Evolutionary conservation across 805 yeast species (phyloP).

Genomic region (Brettanomyces naardenensis): DNA sequence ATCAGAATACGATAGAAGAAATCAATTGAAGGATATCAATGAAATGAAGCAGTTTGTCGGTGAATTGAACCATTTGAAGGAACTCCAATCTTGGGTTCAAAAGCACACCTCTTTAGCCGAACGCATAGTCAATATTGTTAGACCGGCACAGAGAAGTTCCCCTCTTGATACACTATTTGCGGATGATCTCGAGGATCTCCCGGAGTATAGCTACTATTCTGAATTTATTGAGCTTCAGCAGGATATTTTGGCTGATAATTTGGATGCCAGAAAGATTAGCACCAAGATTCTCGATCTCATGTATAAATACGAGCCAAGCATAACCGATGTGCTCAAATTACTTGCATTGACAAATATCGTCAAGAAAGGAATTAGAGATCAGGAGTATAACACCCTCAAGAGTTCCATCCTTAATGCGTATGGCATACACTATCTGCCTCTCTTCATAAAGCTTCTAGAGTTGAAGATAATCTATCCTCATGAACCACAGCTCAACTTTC

Average conservation of each 20-base stretch:
- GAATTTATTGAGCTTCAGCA: conserved; percentile 56
- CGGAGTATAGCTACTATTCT: conserved; percentile 28
- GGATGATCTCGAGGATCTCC: conserved; percentile 11
- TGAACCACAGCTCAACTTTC: conserved; percentile 16
- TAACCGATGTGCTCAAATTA: conserved; percentile 41
- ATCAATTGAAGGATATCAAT: conserved; percentile 46
- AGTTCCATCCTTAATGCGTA: conserved; percentile 51
- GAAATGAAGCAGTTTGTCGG: conserved; percentile 70
- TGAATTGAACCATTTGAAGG: conserved; percentile 57
- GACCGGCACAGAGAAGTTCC: conserved; percentile 27
- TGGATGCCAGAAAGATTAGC: conserved; percentile 31
- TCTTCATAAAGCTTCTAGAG: conserved; percentile 41
- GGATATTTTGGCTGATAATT: conserved; percentile 50
- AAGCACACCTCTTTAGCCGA: conserved; percentile 75
- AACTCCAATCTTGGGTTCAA: conserved; percentile 58
- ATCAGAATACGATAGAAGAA: conserved; percentile 53
- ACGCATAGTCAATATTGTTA: conserved; percentile 32
- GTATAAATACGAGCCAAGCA: conserved; percentile 32
- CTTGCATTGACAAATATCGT: conserved; percentile 52
- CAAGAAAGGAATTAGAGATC: conserved; percentile 60
- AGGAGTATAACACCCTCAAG: conserved; percentile 49
- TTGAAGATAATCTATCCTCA: conserved; percentile 37
- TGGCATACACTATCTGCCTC: conserved; percentile 47
- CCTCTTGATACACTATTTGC: conserved; percentile 15
- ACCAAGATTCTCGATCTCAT: conserved; percentile 42